Base-by-base conservation (phyloP, 805 yeast genomes). In the Candida nanaspora region DNA sequence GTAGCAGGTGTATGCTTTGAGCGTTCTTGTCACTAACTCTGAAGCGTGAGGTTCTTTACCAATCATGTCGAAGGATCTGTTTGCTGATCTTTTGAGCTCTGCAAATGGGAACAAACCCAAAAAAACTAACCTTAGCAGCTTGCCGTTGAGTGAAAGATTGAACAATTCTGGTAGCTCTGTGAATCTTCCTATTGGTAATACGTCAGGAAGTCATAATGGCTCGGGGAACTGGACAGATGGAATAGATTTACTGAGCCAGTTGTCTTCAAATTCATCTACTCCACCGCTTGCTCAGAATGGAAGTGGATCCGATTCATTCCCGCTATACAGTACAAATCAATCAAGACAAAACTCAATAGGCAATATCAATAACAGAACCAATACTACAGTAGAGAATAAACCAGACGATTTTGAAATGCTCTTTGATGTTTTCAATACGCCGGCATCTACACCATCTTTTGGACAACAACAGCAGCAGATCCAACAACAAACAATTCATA, bases 1-100 rank as follows among this genome's bases (percentile, higher is more conserved):
- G n/a, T n/a, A n/a, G n/a, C n/a, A n/a, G n/a, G n/a, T n/a, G n/a
- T n/a, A n/a, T n/a, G n/a, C n/a, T n/a, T n/a, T n/a, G n/a, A n/a
- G n/a, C n/a, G n/a, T n/a, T n/a, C n/a, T n/a, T n/a, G n/a, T n/a
- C n/a, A n/a, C n/a, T n/a, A n/a, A n/a, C n/a, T n/a, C n/a, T n/a
- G n/a, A n/a, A n/a, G n/a, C n/a, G n/a, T n/a, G n/a, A n/a, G n/a
- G n/a, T 9, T 13, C 5, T 10, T 7, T 30, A 11, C 16, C 9
- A 30, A 15, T 9, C n/a, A 56, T 51, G 57, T 47, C 55, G 3
- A 51, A 53, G 32, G 75, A 70, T 46, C 59, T 70, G 19, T 70
- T 70, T 62, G 74, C 75, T 2, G 63, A 65, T 45, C 54, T 70
- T 22, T 51, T 70, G 40, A 50, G 55, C 23, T 52, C 63, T 8